Conservation (phyloP, 176 grass and related monocot species). For the Bromus sterilis region DNA sequence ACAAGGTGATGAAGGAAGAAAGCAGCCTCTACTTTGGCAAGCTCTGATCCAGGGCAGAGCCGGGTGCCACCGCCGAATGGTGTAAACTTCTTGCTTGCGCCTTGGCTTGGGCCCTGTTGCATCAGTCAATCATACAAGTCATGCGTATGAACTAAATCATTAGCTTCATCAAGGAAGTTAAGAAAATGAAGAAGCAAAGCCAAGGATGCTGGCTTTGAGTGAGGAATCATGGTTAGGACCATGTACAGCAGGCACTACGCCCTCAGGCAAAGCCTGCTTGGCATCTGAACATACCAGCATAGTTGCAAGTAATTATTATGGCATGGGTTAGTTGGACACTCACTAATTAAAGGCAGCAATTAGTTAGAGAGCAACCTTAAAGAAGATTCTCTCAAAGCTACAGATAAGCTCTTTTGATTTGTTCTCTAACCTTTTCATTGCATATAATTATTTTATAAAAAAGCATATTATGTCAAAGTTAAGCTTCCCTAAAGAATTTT, state of each 20-base stretch:
- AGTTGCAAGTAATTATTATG: slow-evolving; percentile 42
- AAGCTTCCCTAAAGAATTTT: not conserved
- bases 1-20: slow-evolving; percentile 90
- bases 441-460: not conserved
- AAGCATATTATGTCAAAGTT: slow-evolving; percentile 36
- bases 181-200: slow-evolving; percentile 25
- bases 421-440: slow-evolving; percentile 20
- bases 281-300: slow-evolving; percentile 42
- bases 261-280: slow-evolving; percentile 30
- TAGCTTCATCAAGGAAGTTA: not conserved
- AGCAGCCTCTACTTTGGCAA: slow-evolving; percentile 83
- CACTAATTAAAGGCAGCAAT: slow-evolving; percentile 52
- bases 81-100: slow-evolving; percentile 67
- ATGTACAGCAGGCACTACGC: slow-evolving; percentile 30
- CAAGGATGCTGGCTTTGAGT: slow-evolving; percentile 32
- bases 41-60: slow-evolving; percentile 88
- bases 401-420: slow-evolving; percentile 37
- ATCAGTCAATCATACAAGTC: slow-evolving; percentile 22
- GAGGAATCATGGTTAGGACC: slow-evolving; percentile 46
- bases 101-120: slow-evolving; percentile 53
- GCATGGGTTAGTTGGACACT: slow-evolving; percentile 35
- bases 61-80: slow-evolving; percentile 77
- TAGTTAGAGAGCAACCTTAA: slow-evolving; percentile 45
- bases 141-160: slow-evolving; percentile 18
- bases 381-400: slow-evolving; percentile 47